Evolutionary conservation across 2,329 filamentous ascomycete species (phyloP).

Genomic region (Colletotrichum sp.): DNA sequence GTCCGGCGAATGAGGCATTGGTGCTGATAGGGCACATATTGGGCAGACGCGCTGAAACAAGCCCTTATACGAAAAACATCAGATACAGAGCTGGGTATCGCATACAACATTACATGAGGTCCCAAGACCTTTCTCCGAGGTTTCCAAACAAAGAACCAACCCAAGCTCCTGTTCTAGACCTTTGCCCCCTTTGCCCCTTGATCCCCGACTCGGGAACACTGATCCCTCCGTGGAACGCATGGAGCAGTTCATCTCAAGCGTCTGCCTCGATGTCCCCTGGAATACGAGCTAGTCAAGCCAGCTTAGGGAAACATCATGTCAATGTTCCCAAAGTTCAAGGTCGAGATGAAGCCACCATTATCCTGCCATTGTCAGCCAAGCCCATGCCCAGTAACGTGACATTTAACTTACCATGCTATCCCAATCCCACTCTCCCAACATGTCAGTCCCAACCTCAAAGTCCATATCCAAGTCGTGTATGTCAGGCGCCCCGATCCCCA

Average conservation of each 20-base stretch:
- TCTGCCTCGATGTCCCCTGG: background rate
- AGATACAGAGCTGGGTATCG: background rate
- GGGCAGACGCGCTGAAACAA: background rate
- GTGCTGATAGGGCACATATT: background rate
- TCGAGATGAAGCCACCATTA: background rate
- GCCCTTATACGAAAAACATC: background rate
- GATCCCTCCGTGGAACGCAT: background rate
- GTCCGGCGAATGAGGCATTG: background rate
- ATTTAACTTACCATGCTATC: slow-evolving; percentile 36
- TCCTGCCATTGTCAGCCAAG: slow-evolving; percentile 25
- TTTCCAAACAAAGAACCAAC: background rate
- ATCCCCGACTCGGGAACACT: background rate
- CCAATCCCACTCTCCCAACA: slow-evolving; percentile 32
- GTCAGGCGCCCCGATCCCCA: background rate
- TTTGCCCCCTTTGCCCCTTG: background rate
- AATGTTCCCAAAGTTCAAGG: background rate
- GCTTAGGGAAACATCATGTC: background rate
- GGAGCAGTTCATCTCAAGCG: background rate
- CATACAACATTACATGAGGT: background rate
- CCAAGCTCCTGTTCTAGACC: background rate
- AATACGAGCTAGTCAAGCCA: background rate
- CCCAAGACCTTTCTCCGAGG: background rate
- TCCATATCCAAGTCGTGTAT: slow-evolving; percentile 13
- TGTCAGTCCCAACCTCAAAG: slow-evolving; percentile 12
- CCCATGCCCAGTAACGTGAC: background rate